phyloP scores from a whole-genome alignment of 2,329 filamentous ascomycete genomes.

The Hysterium pulicare region DNA sequence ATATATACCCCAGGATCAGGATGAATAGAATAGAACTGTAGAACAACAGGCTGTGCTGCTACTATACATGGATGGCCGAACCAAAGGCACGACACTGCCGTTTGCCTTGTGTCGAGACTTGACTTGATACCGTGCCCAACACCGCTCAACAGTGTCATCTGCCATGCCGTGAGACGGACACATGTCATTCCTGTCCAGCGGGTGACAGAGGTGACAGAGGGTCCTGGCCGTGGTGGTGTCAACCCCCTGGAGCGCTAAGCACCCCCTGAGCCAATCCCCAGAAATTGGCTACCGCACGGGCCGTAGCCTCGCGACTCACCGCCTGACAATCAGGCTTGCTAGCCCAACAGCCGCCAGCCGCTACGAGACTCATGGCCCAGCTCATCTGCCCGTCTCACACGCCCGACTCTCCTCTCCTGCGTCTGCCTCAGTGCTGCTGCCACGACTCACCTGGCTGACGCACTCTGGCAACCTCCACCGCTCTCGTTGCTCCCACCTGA shows the following conservation, averaged over 20 bases:
- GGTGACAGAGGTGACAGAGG: too few species aligned
- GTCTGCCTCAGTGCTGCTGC: neutral
- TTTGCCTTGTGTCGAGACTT: too few species aligned
- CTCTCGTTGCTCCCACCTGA: too few species aligned
- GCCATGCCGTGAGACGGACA: too few species aligned
- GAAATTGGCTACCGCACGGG: neutral
- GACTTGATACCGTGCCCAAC: too few species aligned
- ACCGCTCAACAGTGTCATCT: too few species aligned
- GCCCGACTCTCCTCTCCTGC: neutral
- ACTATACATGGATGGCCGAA: too few species aligned
- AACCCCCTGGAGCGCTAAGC: neutral
- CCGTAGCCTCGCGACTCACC: neutral
- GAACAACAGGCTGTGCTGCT: too few species aligned
- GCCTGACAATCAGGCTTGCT: neutral
- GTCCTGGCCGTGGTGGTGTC: neutral
- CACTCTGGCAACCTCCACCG: neutral
- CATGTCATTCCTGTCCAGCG: too few species aligned
- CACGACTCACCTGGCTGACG: neutral
- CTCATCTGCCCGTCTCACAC: neutral
- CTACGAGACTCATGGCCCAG: neutral
- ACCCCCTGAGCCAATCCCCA: neutral
- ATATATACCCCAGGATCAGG: too few species aligned
- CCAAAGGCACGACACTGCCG: too few species aligned
- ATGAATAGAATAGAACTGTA: too few species aligned
- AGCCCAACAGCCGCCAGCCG: neutral